phyloP scores from a whole-genome alignment of 2,329 filamentous ascomycete species.

The Scedosporium dehoogii region DNA sequence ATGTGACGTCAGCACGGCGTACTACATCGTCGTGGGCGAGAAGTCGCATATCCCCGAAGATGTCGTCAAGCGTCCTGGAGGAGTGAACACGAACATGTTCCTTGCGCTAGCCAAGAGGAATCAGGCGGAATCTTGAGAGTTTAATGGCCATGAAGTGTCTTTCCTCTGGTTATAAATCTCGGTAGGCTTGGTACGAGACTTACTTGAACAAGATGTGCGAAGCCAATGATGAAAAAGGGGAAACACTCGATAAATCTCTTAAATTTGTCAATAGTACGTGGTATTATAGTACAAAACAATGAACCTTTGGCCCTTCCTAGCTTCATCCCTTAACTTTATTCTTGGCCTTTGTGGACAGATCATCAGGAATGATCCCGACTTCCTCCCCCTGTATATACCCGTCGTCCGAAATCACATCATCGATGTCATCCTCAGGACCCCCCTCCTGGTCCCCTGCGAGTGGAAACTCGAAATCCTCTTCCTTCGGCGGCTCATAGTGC shows the following conservation, averaged over 20 bases:
- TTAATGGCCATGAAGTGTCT: neutral
- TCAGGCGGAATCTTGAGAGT: neutral
- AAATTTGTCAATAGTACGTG: too few relatives aligned
- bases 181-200: too few relatives aligned
- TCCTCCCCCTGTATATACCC: neutral
- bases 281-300: too few relatives aligned
- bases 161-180: neutral
- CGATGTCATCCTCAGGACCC: neutral
- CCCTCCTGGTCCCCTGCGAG: neutral
- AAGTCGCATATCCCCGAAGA: constrained; percentile 6
- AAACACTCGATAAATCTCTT: too few relatives aligned
- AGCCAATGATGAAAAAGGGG: too few relatives aligned
- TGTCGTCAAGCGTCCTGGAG: constrained; percentile 1
- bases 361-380: too few relatives aligned
- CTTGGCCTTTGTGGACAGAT: too few relatives aligned
- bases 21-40: constrained; percentile 5
- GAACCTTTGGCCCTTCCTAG: too few relatives aligned
- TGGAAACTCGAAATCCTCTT: neutral
- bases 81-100: constrained; percentile 3
- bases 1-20: constrained; percentile 6
- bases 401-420: neutral
- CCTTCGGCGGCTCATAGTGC: constrained; percentile 6
- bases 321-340: too few relatives aligned
- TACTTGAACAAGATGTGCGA: too few relatives aligned
- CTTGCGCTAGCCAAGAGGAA: constrained; percentile 5